Conservation (phyloP, 257 asterid species). For the Leonotis leonurus region DNA sequence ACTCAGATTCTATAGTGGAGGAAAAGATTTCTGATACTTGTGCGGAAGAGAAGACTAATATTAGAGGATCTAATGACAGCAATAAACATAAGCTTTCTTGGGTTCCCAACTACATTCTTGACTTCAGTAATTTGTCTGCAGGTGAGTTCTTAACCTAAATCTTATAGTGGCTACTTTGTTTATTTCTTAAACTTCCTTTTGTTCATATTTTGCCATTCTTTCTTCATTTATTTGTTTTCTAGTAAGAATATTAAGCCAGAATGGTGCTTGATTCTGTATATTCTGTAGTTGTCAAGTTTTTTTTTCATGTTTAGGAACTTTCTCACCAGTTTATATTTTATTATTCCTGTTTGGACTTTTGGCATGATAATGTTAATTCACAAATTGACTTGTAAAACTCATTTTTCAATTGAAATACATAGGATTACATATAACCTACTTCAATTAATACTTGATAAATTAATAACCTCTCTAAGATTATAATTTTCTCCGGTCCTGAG, state of each 20-base stretch:
- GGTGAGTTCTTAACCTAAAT: slow-evolving; percentile 47
- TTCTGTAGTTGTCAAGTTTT: background rate
- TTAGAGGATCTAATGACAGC: slow-evolving; percentile 19
- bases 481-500: background rate
- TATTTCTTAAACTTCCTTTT: no score
- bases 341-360: background rate
- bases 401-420: background rate
- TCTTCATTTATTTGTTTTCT: background rate
- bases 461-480: background rate
- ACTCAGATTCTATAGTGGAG: slow-evolving; percentile 29
- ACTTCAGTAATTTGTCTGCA: slow-evolving; percentile 68
- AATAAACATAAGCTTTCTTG: slow-evolving; percentile 35
- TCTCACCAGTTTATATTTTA: background rate
- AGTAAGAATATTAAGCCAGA: background rate
- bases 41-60: slow-evolving; percentile 16
- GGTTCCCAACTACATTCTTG: slow-evolving; percentile 79
- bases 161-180: slow-evolving; percentile 1
- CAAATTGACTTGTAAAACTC: background rate
- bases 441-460: no score
- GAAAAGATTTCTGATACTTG: slow-evolving; percentile 29
- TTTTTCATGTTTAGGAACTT: slow-evolving; percentile 3
- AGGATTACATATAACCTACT: background rate
- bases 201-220: background rate
- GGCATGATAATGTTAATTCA: background rate
- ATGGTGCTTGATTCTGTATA: background rate